A percentile compares a stretch with the other conserved stretches of the same genome.
phyloP scores from a whole-genome alignment of 2,329 filamentous ascomycete genomes.

The Alternaria dauci region DNA sequence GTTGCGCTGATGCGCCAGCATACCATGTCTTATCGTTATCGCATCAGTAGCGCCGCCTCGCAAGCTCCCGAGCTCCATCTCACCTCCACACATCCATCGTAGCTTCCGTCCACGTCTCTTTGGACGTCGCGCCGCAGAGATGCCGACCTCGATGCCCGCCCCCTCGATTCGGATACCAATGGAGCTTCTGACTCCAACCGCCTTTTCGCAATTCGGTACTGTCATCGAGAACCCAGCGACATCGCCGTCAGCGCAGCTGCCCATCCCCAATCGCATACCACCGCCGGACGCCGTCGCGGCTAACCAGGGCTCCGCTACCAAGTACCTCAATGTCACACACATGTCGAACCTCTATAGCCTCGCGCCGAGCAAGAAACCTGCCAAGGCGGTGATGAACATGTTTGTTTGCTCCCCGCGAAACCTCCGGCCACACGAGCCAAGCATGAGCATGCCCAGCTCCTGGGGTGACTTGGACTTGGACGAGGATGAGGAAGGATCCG shows the following conservation, averaged over 20 bases:
- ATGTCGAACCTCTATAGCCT: conserved; percentile 75
- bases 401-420: conserved; percentile 81
- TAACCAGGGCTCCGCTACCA: conserved; percentile 90
- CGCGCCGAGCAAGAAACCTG: conserved; percentile 66
- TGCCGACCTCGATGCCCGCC: conserved; percentile 52
- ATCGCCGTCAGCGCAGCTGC: conserved; percentile 57
- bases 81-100: conserved; percentile 10
- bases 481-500: conserved; percentile 42
- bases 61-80: conserved; percentile 24
- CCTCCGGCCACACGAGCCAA: conserved; percentile 55
- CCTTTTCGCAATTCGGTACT: conserved; percentile 83
- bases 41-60: conserved; percentile 19
- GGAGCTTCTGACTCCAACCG: conserved; percentile 70
- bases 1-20: no score
- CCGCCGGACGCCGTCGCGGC: conserved; percentile 62
- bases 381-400: conserved; percentile 78
- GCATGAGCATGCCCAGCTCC: conserved; percentile 46
- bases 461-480: conserved; percentile 47
- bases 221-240: conserved; percentile 77
- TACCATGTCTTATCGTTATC: conserved; percentile 19
- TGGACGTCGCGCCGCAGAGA: conserved; percentile 24
- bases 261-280: conserved; percentile 57
- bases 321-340: conserved; percentile 81
- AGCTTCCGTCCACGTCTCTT: conserved; percentile 3
- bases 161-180: conserved; percentile 62